Conservation (phyloP, 805 yeast genomes). For the Grigorovia transvaalensis region DNA sequence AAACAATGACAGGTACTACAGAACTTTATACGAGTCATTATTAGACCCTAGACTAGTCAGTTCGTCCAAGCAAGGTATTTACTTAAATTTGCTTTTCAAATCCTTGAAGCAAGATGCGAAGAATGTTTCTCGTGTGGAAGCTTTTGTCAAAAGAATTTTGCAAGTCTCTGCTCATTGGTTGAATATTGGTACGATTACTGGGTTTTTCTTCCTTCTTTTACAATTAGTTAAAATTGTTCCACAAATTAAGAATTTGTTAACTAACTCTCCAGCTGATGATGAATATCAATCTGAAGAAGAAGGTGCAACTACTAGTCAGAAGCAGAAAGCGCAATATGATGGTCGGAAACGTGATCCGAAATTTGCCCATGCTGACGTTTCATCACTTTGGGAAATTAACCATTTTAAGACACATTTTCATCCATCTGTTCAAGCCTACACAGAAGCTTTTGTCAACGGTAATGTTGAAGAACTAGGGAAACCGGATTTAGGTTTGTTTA, state of each 20-base stretch:
- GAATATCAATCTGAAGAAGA: conserved; percentile 38
- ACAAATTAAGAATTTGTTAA: conserved; percentile 51
- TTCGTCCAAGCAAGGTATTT: conserved; percentile 91
- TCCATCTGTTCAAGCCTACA: conserved; percentile 81
- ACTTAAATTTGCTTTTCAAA: conserved; percentile 75
- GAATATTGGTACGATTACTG: conserved; percentile 78
- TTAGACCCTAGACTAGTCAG: conserved; percentile 71
- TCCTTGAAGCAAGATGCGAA: conserved; percentile 63
- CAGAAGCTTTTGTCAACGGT: conserved; percentile 50
- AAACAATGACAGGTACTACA: conserved; percentile 60
- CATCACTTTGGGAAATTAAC: conserved; percentile 80
- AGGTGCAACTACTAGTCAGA: conserved; percentile 23
- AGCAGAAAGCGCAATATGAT: conserved; percentile 43
- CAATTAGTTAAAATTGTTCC: conserved; percentile 59
- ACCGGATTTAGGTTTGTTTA: conserved; percentile 85
- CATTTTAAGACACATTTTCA: conserved; percentile 76
- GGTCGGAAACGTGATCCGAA: conserved; percentile 88
- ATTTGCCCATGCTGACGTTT: conserved; percentile 70
- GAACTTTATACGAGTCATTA: conserved; percentile 82
- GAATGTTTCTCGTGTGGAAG: conserved; percentile 54
- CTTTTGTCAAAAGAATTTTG: conserved; percentile 82
- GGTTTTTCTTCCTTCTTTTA: conserved; percentile 64
- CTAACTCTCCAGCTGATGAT: conserved; percentile 43
- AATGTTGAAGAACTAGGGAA: conserved; percentile 39
- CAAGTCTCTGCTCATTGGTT: conserved; percentile 82